Evolutionary conservation across 441 rosid species (phyloP).

Genomic region (Jatropha multifida): DNA sequence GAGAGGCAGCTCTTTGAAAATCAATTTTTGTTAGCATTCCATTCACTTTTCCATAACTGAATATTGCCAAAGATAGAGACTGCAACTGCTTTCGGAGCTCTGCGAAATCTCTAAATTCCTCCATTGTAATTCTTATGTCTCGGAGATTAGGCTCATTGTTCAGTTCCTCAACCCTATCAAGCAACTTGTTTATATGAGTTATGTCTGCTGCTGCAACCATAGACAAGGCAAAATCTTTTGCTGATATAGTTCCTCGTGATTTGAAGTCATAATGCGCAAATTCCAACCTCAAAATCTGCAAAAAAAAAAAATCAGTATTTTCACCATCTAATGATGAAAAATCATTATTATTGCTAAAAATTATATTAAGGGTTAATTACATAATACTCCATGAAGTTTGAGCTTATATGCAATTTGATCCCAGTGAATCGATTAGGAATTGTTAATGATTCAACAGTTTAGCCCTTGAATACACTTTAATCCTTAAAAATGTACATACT

Average conservation of each 20-base stretch:
- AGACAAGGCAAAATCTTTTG: conserved; percentile 87
- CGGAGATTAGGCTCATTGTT: conserved; percentile 41
- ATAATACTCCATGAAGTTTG: no score
- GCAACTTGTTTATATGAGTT: conserved; percentile 55
- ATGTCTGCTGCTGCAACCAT: conserved; percentile 95
- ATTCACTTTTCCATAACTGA: conserved; percentile 75
- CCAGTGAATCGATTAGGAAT: no score
- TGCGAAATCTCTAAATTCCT: conserved; percentile 76
- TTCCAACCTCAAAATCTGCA: conserved; percentile 76
- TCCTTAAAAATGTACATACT: conserved; percentile 47
- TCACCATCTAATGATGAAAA: not conserved
- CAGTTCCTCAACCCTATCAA: conserved; percentile 66
- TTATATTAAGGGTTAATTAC: no score
- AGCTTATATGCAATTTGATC: no score
- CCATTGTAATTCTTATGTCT: conserved; percentile 53
- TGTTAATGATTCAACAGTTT: no score
- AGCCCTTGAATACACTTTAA: no score
- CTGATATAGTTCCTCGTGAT: conserved; percentile 62
- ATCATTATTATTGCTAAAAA: no score
- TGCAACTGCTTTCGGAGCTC: conserved; percentile 68
- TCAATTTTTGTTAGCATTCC: conserved; percentile 70
- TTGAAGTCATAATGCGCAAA: conserved; percentile 88
- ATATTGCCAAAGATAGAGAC: conserved; percentile 83
- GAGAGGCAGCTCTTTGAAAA: conserved; percentile 82
- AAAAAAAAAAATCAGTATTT: not conserved